These are phyloP conservation scores for Suillus luteus DNA, from an alignment of 768 basidiomycete species.

Conservation along the genomic window DNA sequence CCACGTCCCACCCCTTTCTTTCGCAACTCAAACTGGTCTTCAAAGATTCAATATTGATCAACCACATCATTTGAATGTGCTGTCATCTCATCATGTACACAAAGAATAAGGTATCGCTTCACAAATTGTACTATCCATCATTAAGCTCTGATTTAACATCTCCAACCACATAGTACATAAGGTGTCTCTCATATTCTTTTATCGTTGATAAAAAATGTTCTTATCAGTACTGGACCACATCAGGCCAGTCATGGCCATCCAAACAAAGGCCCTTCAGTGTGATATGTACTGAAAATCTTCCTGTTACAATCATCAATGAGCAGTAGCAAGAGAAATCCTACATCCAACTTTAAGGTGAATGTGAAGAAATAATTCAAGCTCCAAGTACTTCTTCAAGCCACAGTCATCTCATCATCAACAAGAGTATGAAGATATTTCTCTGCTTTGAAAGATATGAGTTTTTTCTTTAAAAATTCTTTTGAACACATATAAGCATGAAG, in stretches of 20 bases:
- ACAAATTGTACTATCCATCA: too few relatives aligned
- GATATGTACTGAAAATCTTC: conserved; percentile 10
- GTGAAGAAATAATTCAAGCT: background rate
- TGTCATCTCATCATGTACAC: too few relatives aligned
- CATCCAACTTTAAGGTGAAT: conserved; percentile 14
- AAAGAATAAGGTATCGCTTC: too few relatives aligned
- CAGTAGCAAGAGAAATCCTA: conserved; percentile 5
- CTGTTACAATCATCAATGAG: background rate
- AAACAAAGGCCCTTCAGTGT: conserved; percentile 20
- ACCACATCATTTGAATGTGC: too few relatives aligned
- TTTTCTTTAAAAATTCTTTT: too few relatives aligned
- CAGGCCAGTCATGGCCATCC: conserved; percentile 24
- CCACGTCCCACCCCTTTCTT: too few relatives aligned
- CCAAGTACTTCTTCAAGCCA: conserved; percentile 8
- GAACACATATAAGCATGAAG: too few relatives aligned
- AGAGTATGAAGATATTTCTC: background rate
- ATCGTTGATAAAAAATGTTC: conserved; percentile 17
- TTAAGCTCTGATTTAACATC: too few relatives aligned
- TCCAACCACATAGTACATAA: too few relatives aligned
- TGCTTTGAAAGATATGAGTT: too few relatives aligned
- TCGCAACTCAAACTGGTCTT: too few relatives aligned
- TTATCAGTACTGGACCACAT: conserved; percentile 20
- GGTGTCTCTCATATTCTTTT: conserved; percentile 18
- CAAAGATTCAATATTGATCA: too few relatives aligned
- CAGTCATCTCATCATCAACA: conserved; percentile 7